phyloP scores from a whole-genome alignment of 2,329 filamentous ascomycete genomes.

The Pseudogymnoascus sp. region DNA sequence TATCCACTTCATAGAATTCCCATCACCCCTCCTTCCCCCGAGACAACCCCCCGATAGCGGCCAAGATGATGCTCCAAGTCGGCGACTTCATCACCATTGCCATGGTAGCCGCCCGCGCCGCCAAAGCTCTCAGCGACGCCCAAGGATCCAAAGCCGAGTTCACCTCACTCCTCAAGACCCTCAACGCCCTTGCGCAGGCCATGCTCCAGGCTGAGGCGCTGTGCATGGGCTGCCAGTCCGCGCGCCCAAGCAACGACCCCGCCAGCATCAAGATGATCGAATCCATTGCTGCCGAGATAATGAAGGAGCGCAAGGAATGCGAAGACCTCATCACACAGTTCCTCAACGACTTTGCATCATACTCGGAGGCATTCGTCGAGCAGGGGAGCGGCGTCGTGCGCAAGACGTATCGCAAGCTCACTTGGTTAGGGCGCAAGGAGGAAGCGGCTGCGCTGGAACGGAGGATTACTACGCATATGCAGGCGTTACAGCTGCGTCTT shows the following conservation, averaged over 20 bases:
- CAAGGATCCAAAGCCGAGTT: background rate
- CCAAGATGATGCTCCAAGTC: conserved; percentile 1
- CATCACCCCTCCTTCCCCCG: background rate
- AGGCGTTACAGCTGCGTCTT: background rate
- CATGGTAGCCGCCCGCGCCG: background rate
- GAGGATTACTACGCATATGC: background rate
- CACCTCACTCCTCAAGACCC: background rate
- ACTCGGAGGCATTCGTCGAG: background rate
- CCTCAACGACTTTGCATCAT: background rate
- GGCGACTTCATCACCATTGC: background rate
- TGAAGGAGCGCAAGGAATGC: conserved; percentile 1
- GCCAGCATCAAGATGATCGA: background rate
- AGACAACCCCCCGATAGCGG: background rate
- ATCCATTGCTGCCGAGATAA: background rate
- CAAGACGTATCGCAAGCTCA: background rate
- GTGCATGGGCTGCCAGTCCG: background rate
- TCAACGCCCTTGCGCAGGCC: background rate
- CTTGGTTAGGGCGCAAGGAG: background rate
- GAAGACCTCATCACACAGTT: background rate
- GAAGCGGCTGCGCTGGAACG: background rate
- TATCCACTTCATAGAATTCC: background rate
- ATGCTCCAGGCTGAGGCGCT: background rate
- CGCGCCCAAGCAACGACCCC: background rate
- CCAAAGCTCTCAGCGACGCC: background rate
- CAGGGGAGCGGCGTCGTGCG: background rate